phyloP scores from a whole-genome alignment of 2,329 filamentous ascomycete species.

The Ceratocystis cubensis region DNA sequence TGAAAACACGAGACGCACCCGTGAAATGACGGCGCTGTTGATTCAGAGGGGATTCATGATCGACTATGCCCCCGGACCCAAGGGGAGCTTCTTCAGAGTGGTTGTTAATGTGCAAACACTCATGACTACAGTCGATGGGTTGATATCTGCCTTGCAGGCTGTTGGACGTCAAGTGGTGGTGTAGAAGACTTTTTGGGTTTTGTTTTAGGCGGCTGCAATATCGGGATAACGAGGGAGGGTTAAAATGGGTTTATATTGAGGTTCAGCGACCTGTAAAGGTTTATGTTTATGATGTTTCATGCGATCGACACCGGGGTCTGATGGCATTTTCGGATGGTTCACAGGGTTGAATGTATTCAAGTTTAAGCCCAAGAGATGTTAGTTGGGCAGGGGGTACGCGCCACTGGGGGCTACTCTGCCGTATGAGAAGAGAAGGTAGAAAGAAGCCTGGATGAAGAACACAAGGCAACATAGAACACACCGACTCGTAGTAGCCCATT shows the following conservation, averaged over 20 bases:
- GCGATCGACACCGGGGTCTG: not conserved
- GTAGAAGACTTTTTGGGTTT: not conserved
- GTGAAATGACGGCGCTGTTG: slow-evolving; percentile 37
- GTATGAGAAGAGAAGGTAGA: too few species aligned
- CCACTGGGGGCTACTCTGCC: too few species aligned
- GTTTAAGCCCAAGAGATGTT: too few species aligned
- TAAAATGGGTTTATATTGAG: not conserved
- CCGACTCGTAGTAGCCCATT: too few species aligned
- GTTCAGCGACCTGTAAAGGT: not conserved
- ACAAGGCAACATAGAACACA: too few species aligned
- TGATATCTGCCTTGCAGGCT: slow-evolving; percentile 42
- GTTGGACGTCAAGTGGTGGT: slow-evolving; percentile 29
- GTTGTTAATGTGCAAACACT: slow-evolving; percentile 47
- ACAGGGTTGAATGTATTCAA: too few species aligned
- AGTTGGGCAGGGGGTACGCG: too few species aligned
- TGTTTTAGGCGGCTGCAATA: not conserved
- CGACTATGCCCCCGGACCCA: slow-evolving; percentile 46
- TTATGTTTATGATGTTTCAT: not conserved
- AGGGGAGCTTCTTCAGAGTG: slow-evolving; percentile 46
- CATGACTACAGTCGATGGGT: slow-evolving; percentile 38
- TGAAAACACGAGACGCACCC: slow-evolving; percentile 39
- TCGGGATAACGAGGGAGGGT: not conserved
- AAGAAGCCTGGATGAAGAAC: too few species aligned
- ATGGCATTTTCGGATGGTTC: too few species aligned
- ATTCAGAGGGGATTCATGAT: slow-evolving; percentile 46